Conservation (phyloP, 306 rosid genomes). For the Leucaena leucocephala region DNA sequence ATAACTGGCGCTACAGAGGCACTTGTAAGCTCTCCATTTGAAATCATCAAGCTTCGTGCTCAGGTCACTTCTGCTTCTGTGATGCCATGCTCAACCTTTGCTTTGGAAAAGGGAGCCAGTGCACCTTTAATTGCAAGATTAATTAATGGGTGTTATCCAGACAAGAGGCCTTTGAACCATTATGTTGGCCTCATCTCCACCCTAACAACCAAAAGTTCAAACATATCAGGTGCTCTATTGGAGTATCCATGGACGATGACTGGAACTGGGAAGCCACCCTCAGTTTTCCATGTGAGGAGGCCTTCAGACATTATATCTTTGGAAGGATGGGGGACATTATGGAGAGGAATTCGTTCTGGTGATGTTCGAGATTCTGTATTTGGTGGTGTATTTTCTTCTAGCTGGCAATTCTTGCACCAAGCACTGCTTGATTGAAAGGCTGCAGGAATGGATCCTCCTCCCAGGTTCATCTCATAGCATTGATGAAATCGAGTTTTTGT, state of each 20-base stretch:
- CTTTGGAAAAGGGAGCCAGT: constrained; percentile 52
- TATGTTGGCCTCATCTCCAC: constrained; percentile 73
- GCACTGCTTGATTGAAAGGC: constrained; percentile 90
- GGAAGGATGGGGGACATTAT: constrained; percentile 83
- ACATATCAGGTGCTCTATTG: constrained; percentile 60
- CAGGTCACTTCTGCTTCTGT: constrained; percentile 73
- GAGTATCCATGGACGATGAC: constrained; percentile 96
- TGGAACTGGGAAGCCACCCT: constrained; percentile 85
- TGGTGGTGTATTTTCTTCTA: constrained; percentile 79
- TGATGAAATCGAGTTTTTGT: constrained; percentile 23
- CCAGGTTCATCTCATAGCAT: constrained; percentile 63
- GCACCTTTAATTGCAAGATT: constrained; percentile 62
- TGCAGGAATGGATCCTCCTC: constrained; percentile 75
- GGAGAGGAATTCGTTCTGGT: constrained; percentile 89
- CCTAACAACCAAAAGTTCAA: constrained; percentile 68
- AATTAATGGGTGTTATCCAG: constrained; percentile 67
- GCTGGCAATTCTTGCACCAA: constrained; percentile 86
- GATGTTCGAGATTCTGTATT: constrained; percentile 82
- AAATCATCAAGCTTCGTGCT: constrained; percentile 78
- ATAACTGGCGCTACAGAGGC: constrained; percentile 76
- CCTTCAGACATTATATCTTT: constrained; percentile 66
- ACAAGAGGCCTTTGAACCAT: constrained; percentile 62
- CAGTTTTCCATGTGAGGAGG: constrained; percentile 62
- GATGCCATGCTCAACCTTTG: constrained; percentile 47
- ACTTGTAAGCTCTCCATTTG: constrained; percentile 79